These are phyloP conservation scores for Cryphonectria nitschkei DNA, from an alignment of 2,329 filamentous ascomycete species.

Conservation along the genomic window DNA sequence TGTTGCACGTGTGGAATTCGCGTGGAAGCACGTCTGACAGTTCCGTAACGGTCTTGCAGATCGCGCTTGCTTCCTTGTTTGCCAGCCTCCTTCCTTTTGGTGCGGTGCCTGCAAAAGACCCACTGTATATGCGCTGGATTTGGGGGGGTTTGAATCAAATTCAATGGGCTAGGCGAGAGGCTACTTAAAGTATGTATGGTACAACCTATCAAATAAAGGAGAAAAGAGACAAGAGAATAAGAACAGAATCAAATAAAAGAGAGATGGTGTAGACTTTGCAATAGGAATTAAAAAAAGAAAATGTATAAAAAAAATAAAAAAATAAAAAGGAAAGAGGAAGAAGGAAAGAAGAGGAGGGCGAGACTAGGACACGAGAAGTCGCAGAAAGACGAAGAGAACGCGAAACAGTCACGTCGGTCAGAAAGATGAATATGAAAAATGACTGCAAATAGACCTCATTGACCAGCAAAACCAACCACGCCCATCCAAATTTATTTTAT, in stretches of 20 bases:
- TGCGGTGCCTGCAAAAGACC: too few relatives aligned
- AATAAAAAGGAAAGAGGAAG: neutral
- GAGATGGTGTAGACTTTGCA: too few relatives aligned
- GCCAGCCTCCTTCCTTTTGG: constrained; percentile 3
- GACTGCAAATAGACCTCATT: too few relatives aligned
- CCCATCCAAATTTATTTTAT: too few relatives aligned
- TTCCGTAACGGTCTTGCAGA: neutral
- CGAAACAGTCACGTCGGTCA: neutral
- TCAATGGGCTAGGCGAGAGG: neutral
- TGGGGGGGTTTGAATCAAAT: too few relatives aligned
- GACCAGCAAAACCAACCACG: too few relatives aligned
- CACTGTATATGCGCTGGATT: neutral
- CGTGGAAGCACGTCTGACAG: constrained; percentile 10
- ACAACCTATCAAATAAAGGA: neutral
- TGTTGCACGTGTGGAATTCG: constrained; percentile 5
- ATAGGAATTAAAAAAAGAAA: too few relatives aligned
- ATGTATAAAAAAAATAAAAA: neutral
- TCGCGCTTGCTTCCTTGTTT: neutral
- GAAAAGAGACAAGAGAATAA: neutral
- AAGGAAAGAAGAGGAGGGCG: neutral
- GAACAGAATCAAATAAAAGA: neutral
- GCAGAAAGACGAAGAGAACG: too few relatives aligned
- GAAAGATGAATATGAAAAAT: too few relatives aligned
- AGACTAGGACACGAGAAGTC: neutral
- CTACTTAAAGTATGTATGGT: too few relatives aligned